Base-by-base conservation (phyloP, 75 land plant species). In the Selaginella tamariscina region DNA sequence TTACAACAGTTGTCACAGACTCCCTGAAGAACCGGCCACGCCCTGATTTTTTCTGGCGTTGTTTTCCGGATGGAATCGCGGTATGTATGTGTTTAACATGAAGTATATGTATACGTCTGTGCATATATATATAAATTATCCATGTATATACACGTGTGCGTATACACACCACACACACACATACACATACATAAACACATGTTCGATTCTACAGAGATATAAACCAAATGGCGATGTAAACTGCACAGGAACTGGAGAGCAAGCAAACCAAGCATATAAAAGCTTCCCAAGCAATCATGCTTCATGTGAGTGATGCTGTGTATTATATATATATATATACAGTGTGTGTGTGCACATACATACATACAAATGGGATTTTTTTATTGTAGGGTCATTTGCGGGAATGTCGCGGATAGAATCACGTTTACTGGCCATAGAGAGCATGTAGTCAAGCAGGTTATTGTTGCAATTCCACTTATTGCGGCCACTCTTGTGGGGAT, bases 281-380 rank as follows among this genome's bases (percentile, higher is more conserved):
- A 59, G 62, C 62, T 59, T 59, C 26, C 62, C 62, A 59, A 59
- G 62, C 23, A 21, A 21, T 23, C 62, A 59, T 23, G 26, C 62
- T 65, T 27, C 67, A 15, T 65, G 67, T 65, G 29, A 21, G 29
- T 65, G 20, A 11, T 49, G 11, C 11, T 49, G 11, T 11, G 20
- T 11, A 20, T 49, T 11, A 20, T 11, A 11, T 49, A 20, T 11
- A 11, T 49, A 49, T 11, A 11, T 20, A 49, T 49, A 11, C 54
- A 49, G 11, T 15, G 5, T 39, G 5, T 39, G 5, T 15, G 5
- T 39, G 5, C 15, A 5, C 49, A 5, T 39, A 39, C 49, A 15
- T 39, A 5, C 11, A 5, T 5, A 39, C 49, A 39, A 39, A 59
- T 2, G 9, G 26, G 21, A 9, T 59, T 23, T 59, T 5, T 23